Percentiles rank a stretch among this genome's conserved stretches.
Evolutionary conservation across 352 stramenopile genomes (phyloP).

Genomic region (Pythium grandisporangium): DNA sequence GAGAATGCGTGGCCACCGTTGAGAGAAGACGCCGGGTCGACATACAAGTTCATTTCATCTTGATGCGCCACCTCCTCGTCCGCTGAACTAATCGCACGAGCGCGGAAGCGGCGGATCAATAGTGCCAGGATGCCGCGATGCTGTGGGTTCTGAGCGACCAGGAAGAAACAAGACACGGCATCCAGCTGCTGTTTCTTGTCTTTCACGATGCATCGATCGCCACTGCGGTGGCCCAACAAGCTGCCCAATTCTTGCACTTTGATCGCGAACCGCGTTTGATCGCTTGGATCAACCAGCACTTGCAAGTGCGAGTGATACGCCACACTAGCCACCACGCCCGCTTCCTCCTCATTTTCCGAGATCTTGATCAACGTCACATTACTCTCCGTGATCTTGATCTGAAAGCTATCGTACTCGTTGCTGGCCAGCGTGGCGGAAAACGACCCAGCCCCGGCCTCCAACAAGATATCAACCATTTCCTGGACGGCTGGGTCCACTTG

Average conservation of each 20-base stretch:
- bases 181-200: constrained; percentile 26
- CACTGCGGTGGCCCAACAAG: constrained; percentile 48
- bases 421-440: constrained; percentile 75
- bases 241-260: constrained; percentile 73
- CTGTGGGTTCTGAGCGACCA: constrained; percentile 69
- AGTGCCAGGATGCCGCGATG: constrained; percentile 70
- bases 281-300: constrained; percentile 52
- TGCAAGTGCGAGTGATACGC: constrained; percentile 56
- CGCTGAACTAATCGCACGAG: constrained; percentile 26
- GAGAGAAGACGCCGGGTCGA: constrained; percentile 44
- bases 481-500: constrained; percentile 51
- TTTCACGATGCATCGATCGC: constrained; percentile 58
- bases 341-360: constrained; percentile 59
- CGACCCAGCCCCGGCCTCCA: constrained; percentile 54
- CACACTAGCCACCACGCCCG: constrained; percentile 39
- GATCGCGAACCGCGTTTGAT: constrained; percentile 59
- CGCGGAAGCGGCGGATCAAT: constrained; percentile 68
- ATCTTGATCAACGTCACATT: constrained; percentile 56
- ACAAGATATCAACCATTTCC: constrained; percentile 60
- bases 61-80: constrained; percentile 41
- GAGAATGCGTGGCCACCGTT: neutral
- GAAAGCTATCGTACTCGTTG: constrained; percentile 75
- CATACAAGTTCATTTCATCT: constrained; percentile 62
- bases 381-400: constrained; percentile 59
- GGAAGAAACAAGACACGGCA: constrained; percentile 59